Evolutionary conservation across 2,329 filamentous ascomycete genomes (phyloP), one percentile per base, ranked within the genome.

Genomic region (Colletotrichum liriopes): DNA sequence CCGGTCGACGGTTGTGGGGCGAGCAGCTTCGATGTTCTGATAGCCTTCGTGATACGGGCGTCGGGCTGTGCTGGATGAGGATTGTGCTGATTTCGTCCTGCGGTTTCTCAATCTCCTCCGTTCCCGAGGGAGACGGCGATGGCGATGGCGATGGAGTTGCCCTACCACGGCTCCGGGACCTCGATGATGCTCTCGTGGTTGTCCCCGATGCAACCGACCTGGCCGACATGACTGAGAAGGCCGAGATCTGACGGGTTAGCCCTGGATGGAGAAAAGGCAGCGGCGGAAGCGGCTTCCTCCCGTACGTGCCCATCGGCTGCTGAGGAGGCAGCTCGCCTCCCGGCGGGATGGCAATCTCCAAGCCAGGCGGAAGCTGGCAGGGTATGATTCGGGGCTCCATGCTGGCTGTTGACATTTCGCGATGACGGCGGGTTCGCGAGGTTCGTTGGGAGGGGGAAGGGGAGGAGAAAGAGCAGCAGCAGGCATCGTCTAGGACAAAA

Each of bases 211-310:
- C 43, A 49, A 64, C 20, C 5, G 60, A 55, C 51, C 51, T 23
- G 66, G 37, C 35, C 14, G 65, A 60, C 37, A 55, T 60, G 54
- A 73, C 35, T 12, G 72, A 69, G 52, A 43, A 54, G 14, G 54
- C 58, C n/a, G 64, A 67, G 14, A 73, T 45, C 39, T 73, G 62
- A 23, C 61, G 71, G n/a, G 45, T 65, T 37, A 65, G 32, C 2
- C 56, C 60, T 18, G 70, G 70, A 9, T 47, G 47, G 37, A 61
- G 32, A 64, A 65, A 52, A 16, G 78, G 78, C 11, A 77, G 60
- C 6, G 77, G 76, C 20, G 79, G 79, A 3, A 80, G 72, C 5
- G 77, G 75, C 52, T 75, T 79, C 49, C 58, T 76, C 47, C 75
- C 68, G 65, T 81, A 79, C n/a, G 55, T 65, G 32, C 54, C 51